phyloP scores from a whole-genome alignment of 108 stramenopile genomes.

The Cyclostephanos invisitatus region DNA sequence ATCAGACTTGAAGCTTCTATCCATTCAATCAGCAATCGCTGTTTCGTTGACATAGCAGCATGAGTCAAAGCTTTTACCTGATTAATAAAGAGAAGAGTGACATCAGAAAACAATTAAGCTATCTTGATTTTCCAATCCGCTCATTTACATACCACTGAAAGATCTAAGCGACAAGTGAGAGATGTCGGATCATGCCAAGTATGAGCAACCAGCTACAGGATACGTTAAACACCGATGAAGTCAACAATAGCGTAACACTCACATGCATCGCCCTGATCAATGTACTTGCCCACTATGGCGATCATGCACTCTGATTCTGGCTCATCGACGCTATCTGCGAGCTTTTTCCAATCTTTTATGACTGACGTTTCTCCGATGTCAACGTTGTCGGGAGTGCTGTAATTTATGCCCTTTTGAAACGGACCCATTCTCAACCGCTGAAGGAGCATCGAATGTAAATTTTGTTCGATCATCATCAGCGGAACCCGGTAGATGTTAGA shows the following conservation, averaged over 20 bases:
- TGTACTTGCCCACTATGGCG: slow-evolving; percentile 86
- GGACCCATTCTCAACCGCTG: slow-evolving; percentile 37
- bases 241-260: slow-evolving; percentile 10
- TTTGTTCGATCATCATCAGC: slow-evolving; percentile 78
- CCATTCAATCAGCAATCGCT: slow-evolving; percentile 70
- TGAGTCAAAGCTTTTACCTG: slow-evolving; percentile 82
- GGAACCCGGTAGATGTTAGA: slow-evolving; percentile 90
- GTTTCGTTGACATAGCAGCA: slow-evolving; percentile 67
- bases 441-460: slow-evolving; percentile 49
- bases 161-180: slow-evolving; percentile 41
- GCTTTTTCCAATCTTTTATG: slow-evolving; percentile 63
- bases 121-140: not conserved
- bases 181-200: not conserved
- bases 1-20: slow-evolving; percentile 54
- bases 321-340: slow-evolving; percentile 74
- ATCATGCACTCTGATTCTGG: slow-evolving; percentile 61
- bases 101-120: not conserved
- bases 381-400: slow-evolving; percentile 46
- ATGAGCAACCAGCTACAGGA: not conserved
- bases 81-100: not conserved
- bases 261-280: slow-evolving; percentile 57
- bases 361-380: slow-evolving; percentile 45
- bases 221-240: not conserved
- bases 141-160: slow-evolving; percentile 45
- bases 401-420: slow-evolving; percentile 44